Evolutionary conservation across 805 yeast genomes (phyloP).

Genomic region (Suhomyces sp.): DNA sequence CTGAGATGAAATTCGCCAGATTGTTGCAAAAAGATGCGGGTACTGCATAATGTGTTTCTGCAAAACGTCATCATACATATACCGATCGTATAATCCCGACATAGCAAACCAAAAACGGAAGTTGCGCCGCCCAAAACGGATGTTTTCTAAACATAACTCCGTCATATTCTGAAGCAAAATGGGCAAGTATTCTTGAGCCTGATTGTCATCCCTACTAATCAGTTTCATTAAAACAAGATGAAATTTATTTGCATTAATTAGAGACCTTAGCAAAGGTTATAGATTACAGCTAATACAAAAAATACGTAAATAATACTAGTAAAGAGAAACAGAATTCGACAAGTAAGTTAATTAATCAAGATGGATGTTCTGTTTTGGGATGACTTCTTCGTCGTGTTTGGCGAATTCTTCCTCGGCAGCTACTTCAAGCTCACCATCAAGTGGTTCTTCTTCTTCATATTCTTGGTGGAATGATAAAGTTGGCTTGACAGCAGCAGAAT

Average conservation of each 20-base stretch:
- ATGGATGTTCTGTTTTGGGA: not conserved
- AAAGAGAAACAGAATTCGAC: not conserved
- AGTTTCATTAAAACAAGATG: not conserved
- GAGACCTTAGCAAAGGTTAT: not conserved
- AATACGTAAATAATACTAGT: not conserved
- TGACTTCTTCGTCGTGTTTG: slow-evolving; percentile 35
- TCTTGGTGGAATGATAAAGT: slow-evolving; percentile 67
- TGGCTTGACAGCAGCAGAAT: slow-evolving; percentile 78
- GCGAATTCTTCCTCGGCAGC: slow-evolving; percentile 55
- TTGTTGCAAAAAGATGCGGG: not conserved
- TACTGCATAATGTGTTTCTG: not conserved
- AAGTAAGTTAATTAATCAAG: not conserved
- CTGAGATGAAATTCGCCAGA: not conserved
- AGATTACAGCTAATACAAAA: not conserved
- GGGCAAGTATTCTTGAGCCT: not conserved
- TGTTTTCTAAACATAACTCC: not conserved
- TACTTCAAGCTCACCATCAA: slow-evolving; percentile 46
- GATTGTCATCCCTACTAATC: not conserved
- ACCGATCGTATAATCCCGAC: not conserved
- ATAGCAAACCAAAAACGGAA: not conserved
- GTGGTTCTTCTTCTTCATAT: slow-evolving; percentile 49
- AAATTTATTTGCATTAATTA: not conserved
- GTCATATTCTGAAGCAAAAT: not conserved
- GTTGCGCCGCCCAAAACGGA: not conserved
- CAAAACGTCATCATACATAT: not conserved